Evolutionary conservation across 2,329 filamentous ascomycete species (phyloP).

Genomic region (Dendrostoma leiphaemia): DNA sequence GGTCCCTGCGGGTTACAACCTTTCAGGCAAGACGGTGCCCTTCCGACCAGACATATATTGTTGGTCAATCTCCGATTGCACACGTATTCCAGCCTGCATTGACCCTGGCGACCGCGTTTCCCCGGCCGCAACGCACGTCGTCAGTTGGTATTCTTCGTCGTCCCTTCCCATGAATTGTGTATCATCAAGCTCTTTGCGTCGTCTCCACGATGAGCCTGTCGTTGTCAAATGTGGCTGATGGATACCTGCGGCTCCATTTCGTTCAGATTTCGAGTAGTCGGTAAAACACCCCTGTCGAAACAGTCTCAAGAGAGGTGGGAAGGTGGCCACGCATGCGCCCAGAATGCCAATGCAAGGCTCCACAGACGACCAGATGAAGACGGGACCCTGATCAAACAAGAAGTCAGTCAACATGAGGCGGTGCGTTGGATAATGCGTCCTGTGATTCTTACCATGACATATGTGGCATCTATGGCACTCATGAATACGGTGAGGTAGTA

Average conservation of each 20-base stretch:
- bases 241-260: too few species aligned
- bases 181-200: not conserved
- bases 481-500: conserved; percentile 7
- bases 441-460: conserved; percentile 9
- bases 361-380: conserved; percentile 11
- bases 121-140: too few species aligned
- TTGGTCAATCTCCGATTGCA: conserved; percentile 1
- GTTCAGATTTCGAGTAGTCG: not conserved
- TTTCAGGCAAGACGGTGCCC: too few species aligned
- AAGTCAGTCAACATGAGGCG: too few species aligned
- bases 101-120: too few species aligned
- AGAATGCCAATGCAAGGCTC: conserved; percentile 3
- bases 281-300: not conserved
- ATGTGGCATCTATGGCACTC: conserved; percentile 11
- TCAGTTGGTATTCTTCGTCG: conserved; percentile 1
- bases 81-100: not conserved
- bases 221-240: not conserved
- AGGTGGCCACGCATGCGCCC: conserved; percentile 13
- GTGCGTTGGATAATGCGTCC: not conserved
- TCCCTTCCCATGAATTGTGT: not conserved
- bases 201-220: not conserved
- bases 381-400: conserved; percentile 5
- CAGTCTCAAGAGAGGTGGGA: not conserved
- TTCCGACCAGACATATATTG: too few species aligned
- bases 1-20: too few species aligned